Evolutionary conservation across 805 yeast genomes (phyloP).

Genomic region (Metschnikowia henanensis): DNA sequence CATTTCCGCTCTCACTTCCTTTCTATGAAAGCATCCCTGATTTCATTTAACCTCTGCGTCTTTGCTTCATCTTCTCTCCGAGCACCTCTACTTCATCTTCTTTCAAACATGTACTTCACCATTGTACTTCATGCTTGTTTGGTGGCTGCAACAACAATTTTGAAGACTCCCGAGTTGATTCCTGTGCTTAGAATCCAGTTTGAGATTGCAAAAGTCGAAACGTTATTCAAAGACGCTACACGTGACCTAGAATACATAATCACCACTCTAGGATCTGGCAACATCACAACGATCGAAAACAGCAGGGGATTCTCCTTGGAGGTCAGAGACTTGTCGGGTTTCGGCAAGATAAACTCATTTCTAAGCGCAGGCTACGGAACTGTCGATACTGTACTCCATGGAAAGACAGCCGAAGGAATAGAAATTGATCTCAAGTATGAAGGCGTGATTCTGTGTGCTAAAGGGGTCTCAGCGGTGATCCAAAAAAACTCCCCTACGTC

Average conservation of each 20-base stretch:
- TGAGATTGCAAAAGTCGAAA: background rate
- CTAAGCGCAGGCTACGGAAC: background rate
- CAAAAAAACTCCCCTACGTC: background rate
- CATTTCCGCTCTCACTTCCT: too few relatives aligned
- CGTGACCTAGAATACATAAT: background rate
- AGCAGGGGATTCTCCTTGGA: background rate
- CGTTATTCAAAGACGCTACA: background rate
- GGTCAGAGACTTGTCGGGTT: background rate
- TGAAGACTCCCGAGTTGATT: slow-evolving; percentile 26
- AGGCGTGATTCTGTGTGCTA: background rate
- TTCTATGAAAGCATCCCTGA: too few relatives aligned
- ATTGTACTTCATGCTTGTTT: too few relatives aligned
- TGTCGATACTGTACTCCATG: background rate
- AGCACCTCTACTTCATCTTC: too few relatives aligned
- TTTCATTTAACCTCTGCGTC: too few relatives aligned
- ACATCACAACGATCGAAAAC: background rate
- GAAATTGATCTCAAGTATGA: background rate
- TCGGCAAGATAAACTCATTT: background rate
- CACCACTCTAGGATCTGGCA: background rate
- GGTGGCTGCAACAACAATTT: slow-evolving; percentile 3
- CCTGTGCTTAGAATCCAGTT: slow-evolving; percentile 26
- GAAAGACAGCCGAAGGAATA: background rate
- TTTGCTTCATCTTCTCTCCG: too few relatives aligned
- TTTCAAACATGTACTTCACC: too few relatives aligned
- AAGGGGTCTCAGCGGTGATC: background rate